A percentile compares a stretch with the other conserved stretches of the same genome.
These are phyloP conservation scores for Colletotrichum orbiculare DNA, from an alignment of 2,329 filamentous ascomycete species.

Conservation along the genomic window DNA sequence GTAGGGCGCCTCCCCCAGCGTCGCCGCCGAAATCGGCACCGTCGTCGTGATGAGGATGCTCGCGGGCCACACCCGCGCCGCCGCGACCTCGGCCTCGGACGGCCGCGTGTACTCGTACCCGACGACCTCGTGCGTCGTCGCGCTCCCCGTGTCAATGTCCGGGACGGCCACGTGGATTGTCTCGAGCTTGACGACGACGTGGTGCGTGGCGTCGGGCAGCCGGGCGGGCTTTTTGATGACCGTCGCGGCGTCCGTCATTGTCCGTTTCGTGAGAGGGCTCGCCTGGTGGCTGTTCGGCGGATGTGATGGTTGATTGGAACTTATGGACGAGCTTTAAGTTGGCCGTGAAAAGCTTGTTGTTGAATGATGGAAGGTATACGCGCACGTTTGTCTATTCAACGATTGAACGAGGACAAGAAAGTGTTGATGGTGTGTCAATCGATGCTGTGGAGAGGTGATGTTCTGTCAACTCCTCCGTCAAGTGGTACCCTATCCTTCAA, in stretches of 20 bases:
- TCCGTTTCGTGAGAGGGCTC: too few relatives aligned
- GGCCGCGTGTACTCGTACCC: conserved; percentile 35
- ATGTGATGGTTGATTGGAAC: background rate
- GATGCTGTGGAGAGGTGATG: too few relatives aligned
- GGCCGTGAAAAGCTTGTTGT: background rate
- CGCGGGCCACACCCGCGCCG: conserved; percentile 39
- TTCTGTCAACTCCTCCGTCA: too few relatives aligned
- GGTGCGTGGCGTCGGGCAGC: conserved; percentile 32
- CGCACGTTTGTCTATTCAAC: too few relatives aligned
- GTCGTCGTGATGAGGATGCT: conserved; percentile 42
- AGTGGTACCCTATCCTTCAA: too few relatives aligned
- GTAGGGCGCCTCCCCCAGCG: conserved; percentile 38
- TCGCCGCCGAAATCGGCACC: conserved; percentile 38
- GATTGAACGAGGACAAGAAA: too few relatives aligned
- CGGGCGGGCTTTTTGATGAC: conserved; percentile 29
- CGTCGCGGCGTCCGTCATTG: conserved; percentile 29
- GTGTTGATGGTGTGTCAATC: too few relatives aligned
- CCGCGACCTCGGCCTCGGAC: conserved; percentile 15
- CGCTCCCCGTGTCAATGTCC: conserved; percentile 21
- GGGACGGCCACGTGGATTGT: conserved; percentile 33
- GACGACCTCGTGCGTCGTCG: conserved; percentile 37
- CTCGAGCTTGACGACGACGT: conserved; percentile 39
- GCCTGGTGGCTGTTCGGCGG: background rate
- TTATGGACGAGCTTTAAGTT: background rate
- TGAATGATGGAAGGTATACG: too few relatives aligned